Evolutionary conservation across 2,329 filamentous ascomycete species (phyloP), one percentile per base, ranked within the genome.

Genomic region (Fusarium poae): DNA sequence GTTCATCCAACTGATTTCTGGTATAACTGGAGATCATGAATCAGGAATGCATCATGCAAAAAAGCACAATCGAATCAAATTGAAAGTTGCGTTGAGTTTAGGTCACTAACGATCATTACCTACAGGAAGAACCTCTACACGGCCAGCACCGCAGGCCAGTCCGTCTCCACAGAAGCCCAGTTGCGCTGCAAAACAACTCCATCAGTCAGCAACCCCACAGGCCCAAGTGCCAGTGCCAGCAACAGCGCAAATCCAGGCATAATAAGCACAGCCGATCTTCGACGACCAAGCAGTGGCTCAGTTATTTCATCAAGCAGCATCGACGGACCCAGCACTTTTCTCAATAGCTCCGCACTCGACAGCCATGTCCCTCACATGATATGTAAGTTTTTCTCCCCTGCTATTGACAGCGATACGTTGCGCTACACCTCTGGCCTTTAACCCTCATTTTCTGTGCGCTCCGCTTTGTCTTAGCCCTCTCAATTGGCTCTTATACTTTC

Each of bases 311-410:
- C 76, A 51, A 75, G 74, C 65, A 77, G 76, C 64, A 70, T 74
- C 49, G 71, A 78, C 48, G 74, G 73, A 13, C 69, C 67, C 32
- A 65, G 68, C 42, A 61, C 67, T 39, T 74, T 73, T 43, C 67
- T 76, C 32, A 70, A 70, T 66, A 75, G 71, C 66, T 72, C 72
- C 35, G 72, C 66, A 48, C 68, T 78, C 46, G 81, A 84, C 42
- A 79, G 78, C 74, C 83, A 85, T 69, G 79, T 82, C 59, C 80
- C 83, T 69, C 82, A 83, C 75, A 78, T 83, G 73, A 78, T 83
- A 68, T 83, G 83, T 85, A 81, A 82, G 83, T 81, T 61, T 68
- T 62, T 62, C 32, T 20, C 30, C 32, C 21, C 30, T 39, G n/a
- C 23, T 40, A 25, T 51, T 25, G 25, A 39, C 13, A 27, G 23